phyloP scores from a whole-genome alignment of 768 basidiomycete species.

The Galerina marginata region DNA sequence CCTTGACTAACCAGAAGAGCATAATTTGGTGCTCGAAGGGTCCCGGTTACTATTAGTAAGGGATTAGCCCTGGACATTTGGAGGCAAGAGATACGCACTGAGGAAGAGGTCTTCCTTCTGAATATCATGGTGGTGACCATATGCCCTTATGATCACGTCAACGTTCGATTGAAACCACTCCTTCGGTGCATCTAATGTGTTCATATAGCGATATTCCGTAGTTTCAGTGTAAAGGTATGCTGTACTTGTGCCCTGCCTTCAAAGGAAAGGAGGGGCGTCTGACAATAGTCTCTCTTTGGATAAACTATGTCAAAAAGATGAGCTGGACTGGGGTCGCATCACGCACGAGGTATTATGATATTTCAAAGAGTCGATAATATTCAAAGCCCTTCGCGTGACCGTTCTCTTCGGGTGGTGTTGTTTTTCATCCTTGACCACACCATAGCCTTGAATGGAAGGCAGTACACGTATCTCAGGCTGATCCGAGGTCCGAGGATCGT shows the following conservation, averaged over 20 bases:
- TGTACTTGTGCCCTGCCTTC: slow-evolving; percentile 64
- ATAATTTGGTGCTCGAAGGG: slow-evolving; percentile 72
- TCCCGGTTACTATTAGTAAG: slow-evolving; percentile 58
- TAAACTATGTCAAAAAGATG: not conserved
- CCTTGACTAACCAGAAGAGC: slow-evolving; percentile 77
- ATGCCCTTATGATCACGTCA: slow-evolving; percentile 63
- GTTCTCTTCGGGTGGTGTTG: slow-evolving; percentile 64
- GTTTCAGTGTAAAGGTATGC: slow-evolving; percentile 75
- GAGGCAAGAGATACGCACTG: slow-evolving; percentile 34
- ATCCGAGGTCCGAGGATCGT: slow-evolving; percentile 52
- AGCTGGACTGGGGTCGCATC: not conserved
- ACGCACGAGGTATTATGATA: slow-evolving; percentile 42
- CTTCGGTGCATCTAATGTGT: slow-evolving; percentile 64
- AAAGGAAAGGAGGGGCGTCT: slow-evolving; percentile 66
- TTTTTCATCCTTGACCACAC: slow-evolving; percentile 53
- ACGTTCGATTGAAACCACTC: slow-evolving; percentile 78
- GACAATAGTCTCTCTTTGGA: slow-evolving; percentile 45
- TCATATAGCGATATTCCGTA: slow-evolving; percentile 71
- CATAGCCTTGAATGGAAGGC: slow-evolving; percentile 69
- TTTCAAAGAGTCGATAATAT: slow-evolving; percentile 25
- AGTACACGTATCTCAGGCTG: slow-evolving; percentile 49
- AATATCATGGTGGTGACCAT: slow-evolving; percentile 52
- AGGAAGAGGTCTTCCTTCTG: slow-evolving; percentile 65
- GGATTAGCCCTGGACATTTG: not conserved
- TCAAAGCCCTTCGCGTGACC: slow-evolving; percentile 54